These are phyloP conservation scores for Lactarius akahatsu DNA, from an alignment of 768 basidiomycete species.

Conservation along the genomic window DNA sequence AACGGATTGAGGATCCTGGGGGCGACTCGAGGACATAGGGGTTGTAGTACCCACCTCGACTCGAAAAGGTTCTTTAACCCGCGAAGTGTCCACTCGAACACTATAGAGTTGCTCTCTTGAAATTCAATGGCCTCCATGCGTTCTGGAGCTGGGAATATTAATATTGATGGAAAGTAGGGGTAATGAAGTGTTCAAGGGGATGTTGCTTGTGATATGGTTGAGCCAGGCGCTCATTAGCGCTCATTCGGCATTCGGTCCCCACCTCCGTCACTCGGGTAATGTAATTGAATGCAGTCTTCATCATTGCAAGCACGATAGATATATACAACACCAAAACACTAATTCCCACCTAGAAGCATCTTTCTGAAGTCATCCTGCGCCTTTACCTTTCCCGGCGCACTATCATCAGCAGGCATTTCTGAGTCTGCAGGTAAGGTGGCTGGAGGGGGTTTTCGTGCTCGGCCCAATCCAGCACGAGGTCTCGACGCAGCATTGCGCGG, in stretches of 20 bases:
- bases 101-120: constrained; percentile 55
- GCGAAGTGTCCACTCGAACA: constrained; percentile 77
- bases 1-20: not conserved
- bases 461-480: constrained; percentile 71
- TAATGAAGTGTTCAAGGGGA: not conserved
- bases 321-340: constrained; percentile 10
- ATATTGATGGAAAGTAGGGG: not conserved
- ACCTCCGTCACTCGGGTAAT: not conserved
- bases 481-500: constrained; percentile 64
- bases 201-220: not conserved
- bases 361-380: constrained; percentile 86
- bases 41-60: constrained; percentile 46
- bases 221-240: not conserved
- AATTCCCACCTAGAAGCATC: constrained; percentile 52
- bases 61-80: constrained; percentile 76
- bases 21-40: constrained; percentile 16
- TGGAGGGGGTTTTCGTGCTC: constrained; percentile 43
- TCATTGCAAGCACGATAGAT: not conserved
- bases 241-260: constrained; percentile 3
- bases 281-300: not conserved
- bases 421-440: constrained; percentile 30
- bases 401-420: constrained; percentile 21
- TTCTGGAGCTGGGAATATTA: not conserved
- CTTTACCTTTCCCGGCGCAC: constrained; percentile 40
- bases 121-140: constrained; percentile 39